Evolutionary conservation across 176 grass and related monocot genomes (phyloP), one percentile per base, ranked within the genome.

Genomic region (Aegilops bicornis): DNA sequence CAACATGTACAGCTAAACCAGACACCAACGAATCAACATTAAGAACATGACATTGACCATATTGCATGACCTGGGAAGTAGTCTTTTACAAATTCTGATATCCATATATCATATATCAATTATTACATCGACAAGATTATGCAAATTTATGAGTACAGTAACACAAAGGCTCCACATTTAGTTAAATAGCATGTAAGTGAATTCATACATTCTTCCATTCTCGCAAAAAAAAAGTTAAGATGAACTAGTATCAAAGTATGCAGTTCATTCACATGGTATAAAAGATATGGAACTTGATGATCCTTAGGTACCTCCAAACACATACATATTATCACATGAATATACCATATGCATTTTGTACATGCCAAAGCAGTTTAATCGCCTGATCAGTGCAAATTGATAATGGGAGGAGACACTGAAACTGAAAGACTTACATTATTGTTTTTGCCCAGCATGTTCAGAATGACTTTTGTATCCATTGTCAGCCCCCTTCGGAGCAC

Each of bases 391-490:
- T 54, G 40, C 64, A 83, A 86, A 79, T 10, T 73, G 87, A 61
- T 59, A 67, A 90, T 87, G 80, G 67, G 64, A 79, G 16, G 19
- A 75, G 39, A 48, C 5, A 73, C 23, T 89, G 37, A 58, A 82
- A 65, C 77, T 69, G 68, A 76, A 87, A 85, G 87, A 92, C 92
- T 94, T 67, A 94, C 92, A 4, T 83, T 63, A 80, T 84, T 74
- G 36, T 90, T 92, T 87, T 73, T 89, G 29, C 87, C n/a, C 60
- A 95, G 63, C 82, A 95, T 88, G 85, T 64, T 90, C 24, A 71
- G 35, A 42, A 95, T 83, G 50, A 95, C 85, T 86, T 88, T 85
- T 62, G 93, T 88, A 45, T 89, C 47, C 85, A 75, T 91, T 37
- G 79, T 79, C 63, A 93, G 79, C 59, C 88, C 88, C 75, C 75